Evolutionary conservation across 139 green algal genomes (phyloP).

Genomic region (Raphidocelis subcapitata): DNA sequence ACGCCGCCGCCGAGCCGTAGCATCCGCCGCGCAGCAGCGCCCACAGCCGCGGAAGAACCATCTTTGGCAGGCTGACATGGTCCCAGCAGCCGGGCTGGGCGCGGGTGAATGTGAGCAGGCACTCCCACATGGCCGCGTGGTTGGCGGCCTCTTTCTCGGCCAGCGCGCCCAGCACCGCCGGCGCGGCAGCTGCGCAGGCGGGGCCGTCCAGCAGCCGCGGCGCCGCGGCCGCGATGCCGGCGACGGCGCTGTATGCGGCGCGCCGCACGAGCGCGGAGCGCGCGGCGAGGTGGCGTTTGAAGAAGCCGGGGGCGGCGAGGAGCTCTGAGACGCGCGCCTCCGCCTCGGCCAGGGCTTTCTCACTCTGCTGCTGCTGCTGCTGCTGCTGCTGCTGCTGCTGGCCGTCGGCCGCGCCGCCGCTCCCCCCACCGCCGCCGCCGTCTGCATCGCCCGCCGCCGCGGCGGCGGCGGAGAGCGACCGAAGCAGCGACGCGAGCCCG

Average conservation of each 20-base stretch:
- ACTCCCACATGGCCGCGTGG: slow-evolving; percentile 75
- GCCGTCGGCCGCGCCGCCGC: neutral
- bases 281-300: slow-evolving; percentile 38
- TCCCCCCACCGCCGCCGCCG: neutral
- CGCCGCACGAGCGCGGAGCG: slow-evolving; percentile 45
- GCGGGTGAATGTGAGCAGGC: slow-evolving; percentile 59
- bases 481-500: slow-evolving; percentile 54
- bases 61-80: slow-evolving; percentile 51
- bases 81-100: slow-evolving; percentile 45
- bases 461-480: slow-evolving; percentile 7
- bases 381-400: neutral
- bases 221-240: neutral
- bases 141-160: slow-evolving; percentile 62
- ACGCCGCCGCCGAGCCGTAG: slow-evolving; percentile 57
- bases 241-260: slow-evolving; percentile 50
- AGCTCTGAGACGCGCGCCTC: slow-evolving; percentile 4
- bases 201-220: neutral
- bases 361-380: slow-evolving; percentile 6
- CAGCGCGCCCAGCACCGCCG: slow-evolving; percentile 32
- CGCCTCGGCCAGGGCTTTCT: slow-evolving; percentile 7
- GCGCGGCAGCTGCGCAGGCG: slow-evolving; percentile 2
- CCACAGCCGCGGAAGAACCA: slow-evolving; percentile 63
- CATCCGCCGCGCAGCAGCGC: slow-evolving; percentile 66
- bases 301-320: slow-evolving; percentile 42
- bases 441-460: too few relatives aligned